phyloP scores from a whole-genome alignment of 352 stramenopile species.

The Globisporangium acanthophoron region DNA sequence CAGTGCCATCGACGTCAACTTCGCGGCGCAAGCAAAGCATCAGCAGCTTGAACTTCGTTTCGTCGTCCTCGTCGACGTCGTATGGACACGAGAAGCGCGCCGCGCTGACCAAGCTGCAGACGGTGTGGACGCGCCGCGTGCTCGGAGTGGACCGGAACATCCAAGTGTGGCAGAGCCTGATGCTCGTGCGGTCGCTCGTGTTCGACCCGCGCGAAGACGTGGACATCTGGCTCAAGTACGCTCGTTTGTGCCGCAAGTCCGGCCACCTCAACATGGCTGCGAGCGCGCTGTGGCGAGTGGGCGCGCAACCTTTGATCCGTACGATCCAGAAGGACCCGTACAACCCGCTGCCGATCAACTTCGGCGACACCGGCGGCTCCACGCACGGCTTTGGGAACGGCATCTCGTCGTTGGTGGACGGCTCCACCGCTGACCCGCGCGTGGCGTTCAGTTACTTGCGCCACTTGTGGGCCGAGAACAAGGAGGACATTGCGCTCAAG shows the following conservation, averaged over 20 bases:
- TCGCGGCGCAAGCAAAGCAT: constrained; percentile 69
- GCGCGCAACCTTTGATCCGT: constrained; percentile 72
- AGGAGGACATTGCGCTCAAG: constrained; percentile 75
- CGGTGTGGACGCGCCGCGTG: constrained; percentile 84
- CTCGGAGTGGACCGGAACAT: constrained; percentile 94
- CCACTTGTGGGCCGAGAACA: constrained; percentile 79
- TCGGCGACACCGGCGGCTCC: constrained; percentile 41
- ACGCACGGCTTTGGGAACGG: constrained; percentile 51
- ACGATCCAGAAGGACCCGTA: constrained; percentile 70
- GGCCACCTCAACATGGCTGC: constrained; percentile 84
- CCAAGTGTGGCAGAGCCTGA: constrained; percentile 92
- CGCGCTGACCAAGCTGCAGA: constrained; percentile 70
- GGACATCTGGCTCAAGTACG: constrained; percentile 94
- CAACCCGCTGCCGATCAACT: constrained; percentile 61
- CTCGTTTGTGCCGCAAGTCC: constrained; percentile 88
- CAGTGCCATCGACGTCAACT: constrained; percentile 24
- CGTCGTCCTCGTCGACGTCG: constrained; percentile 60
- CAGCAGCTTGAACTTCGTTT: constrained; percentile 77
- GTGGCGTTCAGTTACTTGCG: constrained; percentile 80
- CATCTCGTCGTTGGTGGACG: constrained; percentile 51
- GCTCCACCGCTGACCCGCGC: constrained; percentile 61
- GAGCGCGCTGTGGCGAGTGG: constrained; percentile 76
- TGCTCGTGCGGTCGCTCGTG: constrained; percentile 93
- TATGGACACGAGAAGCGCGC: constrained; percentile 72
- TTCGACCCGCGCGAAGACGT: constrained; percentile 88